Percentiles rank a stretch among this genome's conserved stretches.
Conservation (phyloP, 1,284 basidiomycete species). For the Malassezia nana region DNA sequence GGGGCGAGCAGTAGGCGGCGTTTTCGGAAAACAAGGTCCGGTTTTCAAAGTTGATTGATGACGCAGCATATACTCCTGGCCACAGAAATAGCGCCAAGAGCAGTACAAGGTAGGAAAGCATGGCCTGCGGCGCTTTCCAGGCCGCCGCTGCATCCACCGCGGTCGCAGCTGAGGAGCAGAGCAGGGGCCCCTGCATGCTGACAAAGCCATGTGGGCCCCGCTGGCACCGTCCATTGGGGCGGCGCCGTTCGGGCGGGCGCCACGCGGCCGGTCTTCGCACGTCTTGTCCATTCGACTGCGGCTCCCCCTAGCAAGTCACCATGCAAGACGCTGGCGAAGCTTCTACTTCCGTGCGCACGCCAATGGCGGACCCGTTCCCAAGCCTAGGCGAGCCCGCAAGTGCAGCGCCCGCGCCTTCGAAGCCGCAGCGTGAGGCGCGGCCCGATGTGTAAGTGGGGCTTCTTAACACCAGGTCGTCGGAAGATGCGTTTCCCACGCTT, state of each 20-base stretch:
- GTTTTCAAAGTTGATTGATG: not conserved
- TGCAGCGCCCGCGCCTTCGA: slow-evolving; percentile 13
- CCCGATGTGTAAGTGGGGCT: slow-evolving; percentile 18
- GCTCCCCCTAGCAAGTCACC: not conserved
- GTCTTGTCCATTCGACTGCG: not conserved
- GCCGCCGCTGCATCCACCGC: not conserved
- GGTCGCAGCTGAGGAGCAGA: not conserved
- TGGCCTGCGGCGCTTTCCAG: not conserved
- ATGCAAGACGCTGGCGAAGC: slow-evolving; percentile 1
- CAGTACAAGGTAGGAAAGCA: not conserved
- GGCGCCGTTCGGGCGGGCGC: not conserved
- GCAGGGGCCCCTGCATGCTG: not conserved
- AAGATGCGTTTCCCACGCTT: slow-evolving; percentile 49
- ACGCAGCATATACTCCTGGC: not conserved
- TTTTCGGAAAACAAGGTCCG: slow-evolving; percentile 27
- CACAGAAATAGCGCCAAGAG: not conserved
- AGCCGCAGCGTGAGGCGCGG: slow-evolving; percentile 1
- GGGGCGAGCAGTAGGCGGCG: slow-evolving; percentile 40
- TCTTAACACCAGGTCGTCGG: slow-evolving; percentile 36
- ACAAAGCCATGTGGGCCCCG: not conserved
- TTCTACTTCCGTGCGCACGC: slow-evolving; percentile 1
- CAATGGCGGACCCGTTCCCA: slow-evolving; percentile 41
- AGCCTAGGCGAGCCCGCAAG: slow-evolving; percentile 22
- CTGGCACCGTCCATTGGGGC: not conserved
- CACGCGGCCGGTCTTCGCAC: not conserved